Evolutionary conservation across 2,329 filamentous ascomycete genomes (phyloP).

Genomic region (Beauveria asiatica): DNA sequence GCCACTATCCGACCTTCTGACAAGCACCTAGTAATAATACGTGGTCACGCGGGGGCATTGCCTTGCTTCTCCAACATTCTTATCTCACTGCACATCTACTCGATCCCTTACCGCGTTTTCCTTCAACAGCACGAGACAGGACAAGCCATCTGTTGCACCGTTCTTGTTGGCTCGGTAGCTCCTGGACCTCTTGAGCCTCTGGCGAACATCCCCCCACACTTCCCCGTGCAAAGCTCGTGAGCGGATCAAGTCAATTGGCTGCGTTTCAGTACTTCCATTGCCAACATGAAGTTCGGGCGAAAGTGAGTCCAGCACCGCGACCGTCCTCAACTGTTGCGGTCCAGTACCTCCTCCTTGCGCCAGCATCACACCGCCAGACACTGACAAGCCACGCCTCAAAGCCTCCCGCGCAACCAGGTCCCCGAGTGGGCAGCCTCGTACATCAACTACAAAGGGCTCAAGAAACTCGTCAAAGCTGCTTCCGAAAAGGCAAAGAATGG

Average conservation of each 20-base stretch:
- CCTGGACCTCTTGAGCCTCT: background rate
- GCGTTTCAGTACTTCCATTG: background rate
- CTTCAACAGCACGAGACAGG: background rate
- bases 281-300: slow-evolving; percentile 54
- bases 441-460: slow-evolving; percentile 85
- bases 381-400: slow-evolving; percentile 21
- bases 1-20: background rate
- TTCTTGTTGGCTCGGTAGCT: background rate
- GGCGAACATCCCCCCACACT: background rate
- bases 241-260: slow-evolving; percentile 1
- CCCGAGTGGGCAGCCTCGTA: slow-evolving; percentile 79
- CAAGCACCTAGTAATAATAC: background rate
- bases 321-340: background rate
- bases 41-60: background rate
- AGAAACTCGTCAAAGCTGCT: slow-evolving; percentile 87
- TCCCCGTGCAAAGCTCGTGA: background rate
- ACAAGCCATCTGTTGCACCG: background rate
- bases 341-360: background rate
- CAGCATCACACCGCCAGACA: slow-evolving; percentile 15
- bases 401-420: slow-evolving; percentile 72
- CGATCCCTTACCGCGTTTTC: background rate
- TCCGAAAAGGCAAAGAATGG: slow-evolving; percentile 57
- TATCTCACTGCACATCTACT: background rate
- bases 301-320: slow-evolving; percentile 35
- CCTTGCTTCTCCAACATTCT: background rate